A percentile compares a stretch with the other conserved stretches of the same genome.
These are phyloP conservation scores for Sequoiadendron giganteum DNA, from an alignment of 75 land plant species.

Conservation along the genomic window DNA sequence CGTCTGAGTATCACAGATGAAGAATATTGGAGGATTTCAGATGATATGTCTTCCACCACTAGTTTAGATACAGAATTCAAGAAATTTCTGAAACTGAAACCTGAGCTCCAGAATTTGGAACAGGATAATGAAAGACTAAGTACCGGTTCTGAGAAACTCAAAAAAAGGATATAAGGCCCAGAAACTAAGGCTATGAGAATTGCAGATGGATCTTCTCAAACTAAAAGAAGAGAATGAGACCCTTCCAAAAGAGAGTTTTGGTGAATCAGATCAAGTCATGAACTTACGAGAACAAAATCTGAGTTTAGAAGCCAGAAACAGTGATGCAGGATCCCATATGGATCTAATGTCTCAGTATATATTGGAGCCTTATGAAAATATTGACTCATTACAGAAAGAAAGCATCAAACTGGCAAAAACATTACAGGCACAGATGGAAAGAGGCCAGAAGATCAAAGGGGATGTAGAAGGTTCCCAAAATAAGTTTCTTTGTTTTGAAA, in stretches of 20 bases:
- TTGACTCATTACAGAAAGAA: not conserved
- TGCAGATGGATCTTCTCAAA: not conserved
- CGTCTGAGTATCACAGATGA: no score
- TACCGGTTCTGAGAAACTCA: not conserved
- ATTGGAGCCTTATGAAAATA: not conserved
- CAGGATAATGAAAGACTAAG: not conserved
- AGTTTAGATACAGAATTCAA: not conserved
- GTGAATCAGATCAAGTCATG: not conserved
- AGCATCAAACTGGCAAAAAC: not conserved
- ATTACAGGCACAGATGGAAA: not conserved
- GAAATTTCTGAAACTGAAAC: not conserved
- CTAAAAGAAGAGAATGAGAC: not conserved
- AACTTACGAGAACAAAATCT: not conserved
- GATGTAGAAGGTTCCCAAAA: not conserved
- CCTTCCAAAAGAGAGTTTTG: not conserved
- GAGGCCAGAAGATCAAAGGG: not conserved
- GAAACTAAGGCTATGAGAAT: not conserved
- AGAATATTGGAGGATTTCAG: not conserved
- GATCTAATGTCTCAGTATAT: not conserved
- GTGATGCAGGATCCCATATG: not conserved
- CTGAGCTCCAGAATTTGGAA: not conserved
- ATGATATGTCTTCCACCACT: not conserved
- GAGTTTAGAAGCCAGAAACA: not conserved
- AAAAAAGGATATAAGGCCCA: not conserved
- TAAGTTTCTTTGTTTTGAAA: not conserved